phyloP scores from a whole-genome alignment of 2,329 filamentous ascomycete species.

The Diaporthe sp. region DNA sequence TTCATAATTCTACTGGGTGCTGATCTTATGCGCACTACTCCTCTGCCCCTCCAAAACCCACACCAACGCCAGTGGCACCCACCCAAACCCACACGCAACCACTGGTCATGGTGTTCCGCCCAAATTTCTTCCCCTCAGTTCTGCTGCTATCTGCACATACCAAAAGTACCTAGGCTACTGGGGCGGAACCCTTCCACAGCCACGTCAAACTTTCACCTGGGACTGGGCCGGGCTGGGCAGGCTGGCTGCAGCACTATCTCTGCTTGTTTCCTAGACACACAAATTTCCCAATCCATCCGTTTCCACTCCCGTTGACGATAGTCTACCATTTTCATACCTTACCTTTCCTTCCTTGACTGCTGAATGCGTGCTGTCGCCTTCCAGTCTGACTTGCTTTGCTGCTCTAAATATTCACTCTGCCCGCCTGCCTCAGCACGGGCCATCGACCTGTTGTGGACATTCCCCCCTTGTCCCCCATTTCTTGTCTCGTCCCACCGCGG shows the following conservation, averaged over 20 bases:
- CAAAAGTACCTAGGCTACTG: not conserved
- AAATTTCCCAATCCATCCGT: slow-evolving; percentile 28
- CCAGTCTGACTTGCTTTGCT: not conserved
- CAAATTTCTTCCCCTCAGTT: not conserved
- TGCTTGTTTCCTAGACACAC: slow-evolving; percentile 15
- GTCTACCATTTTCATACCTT: not conserved
- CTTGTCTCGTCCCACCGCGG: slow-evolving; percentile 32
- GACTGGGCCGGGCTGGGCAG: not conserved
- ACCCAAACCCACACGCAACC: not conserved
- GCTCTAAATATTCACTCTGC: slow-evolving; percentile 12
- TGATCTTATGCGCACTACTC: slow-evolving; percentile 7
- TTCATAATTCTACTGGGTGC: not conserved
- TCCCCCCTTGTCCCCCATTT: slow-evolving; percentile 15
- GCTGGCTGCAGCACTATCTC: slow-evolving; percentile 18
- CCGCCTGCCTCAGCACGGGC: slow-evolving; percentile 30
- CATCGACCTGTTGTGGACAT: not conserved
- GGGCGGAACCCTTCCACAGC: slow-evolving; percentile 29
- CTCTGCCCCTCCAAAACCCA: slow-evolving; percentile 22
- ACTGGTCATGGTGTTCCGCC: slow-evolving; percentile 8
- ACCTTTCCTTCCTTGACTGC: not conserved
- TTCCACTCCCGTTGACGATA: slow-evolving; percentile 18
- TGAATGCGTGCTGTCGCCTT: slow-evolving; percentile 26
- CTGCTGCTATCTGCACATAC: not conserved
- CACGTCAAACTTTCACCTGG: slow-evolving; percentile 29
- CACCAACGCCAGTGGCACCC: not conserved